Conservation (phyloP, 345 rosid genomes). For the Corymbia maculata region DNA sequence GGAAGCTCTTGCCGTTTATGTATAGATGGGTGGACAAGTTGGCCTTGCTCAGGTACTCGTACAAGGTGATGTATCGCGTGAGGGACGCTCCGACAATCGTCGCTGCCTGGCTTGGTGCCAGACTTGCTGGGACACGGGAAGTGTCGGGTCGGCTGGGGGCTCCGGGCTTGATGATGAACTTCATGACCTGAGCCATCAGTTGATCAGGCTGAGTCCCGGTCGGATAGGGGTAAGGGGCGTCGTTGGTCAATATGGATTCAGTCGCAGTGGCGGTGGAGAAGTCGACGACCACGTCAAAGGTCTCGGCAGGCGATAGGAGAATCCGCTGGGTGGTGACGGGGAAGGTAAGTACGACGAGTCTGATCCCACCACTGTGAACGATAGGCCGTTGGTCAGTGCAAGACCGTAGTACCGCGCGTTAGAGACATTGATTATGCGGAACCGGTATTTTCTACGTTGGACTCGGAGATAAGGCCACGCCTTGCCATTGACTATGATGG, state of each 20-base stretch:
- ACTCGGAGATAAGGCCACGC: slow-evolving; percentile 11
- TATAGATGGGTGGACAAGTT: not conserved
- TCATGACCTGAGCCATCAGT: slow-evolving; percentile 1
- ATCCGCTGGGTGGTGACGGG: not conserved
- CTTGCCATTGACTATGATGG: slow-evolving; percentile 8
- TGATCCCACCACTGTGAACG: not conserved
- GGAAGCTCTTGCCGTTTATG: slow-evolving; percentile 3
- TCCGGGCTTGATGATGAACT: not conserved
- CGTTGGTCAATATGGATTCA: not conserved
- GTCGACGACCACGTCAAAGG: slow-evolving; percentile 1
- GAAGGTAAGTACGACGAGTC: not conserved
- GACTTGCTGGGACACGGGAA: not conserved
- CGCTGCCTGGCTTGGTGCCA: not conserved
- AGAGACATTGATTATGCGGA: slow-evolving; percentile 5
- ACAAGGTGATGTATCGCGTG: not conserved
- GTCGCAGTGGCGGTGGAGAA: not conserved
- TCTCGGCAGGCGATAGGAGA: not conserved
- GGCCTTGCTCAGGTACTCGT: not conserved
- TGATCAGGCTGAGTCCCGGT: not conserved
- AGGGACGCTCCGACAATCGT: not conserved
- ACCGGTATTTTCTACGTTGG: slow-evolving; percentile 2
- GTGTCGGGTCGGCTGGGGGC: not conserved
- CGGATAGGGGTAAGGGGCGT: slow-evolving; percentile 5
- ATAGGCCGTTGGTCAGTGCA: not conserved
- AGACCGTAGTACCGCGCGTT: slow-evolving; percentile 1